A percentile compares a stretch with the other conserved stretches of the same genome.
These are phyloP conservation scores for Talaromyces atroroseus DNA, from an alignment of 2,329 filamentous ascomycete genomes.

Conservation along the genomic window DNA sequence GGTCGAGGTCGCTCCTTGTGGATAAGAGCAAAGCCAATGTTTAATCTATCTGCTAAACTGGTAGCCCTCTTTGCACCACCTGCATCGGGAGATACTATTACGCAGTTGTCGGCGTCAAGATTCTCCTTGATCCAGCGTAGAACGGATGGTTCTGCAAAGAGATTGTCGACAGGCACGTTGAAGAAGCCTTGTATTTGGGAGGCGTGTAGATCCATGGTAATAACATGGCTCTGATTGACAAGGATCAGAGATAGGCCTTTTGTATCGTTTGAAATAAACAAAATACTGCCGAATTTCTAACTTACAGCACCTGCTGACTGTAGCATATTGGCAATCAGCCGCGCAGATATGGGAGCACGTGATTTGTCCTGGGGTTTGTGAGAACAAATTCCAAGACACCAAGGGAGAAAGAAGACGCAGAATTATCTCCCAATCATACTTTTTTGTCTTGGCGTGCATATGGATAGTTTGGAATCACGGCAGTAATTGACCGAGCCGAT, in stretches of 20 bases:
- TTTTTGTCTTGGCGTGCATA: conserved; percentile 98
- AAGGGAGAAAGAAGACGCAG: background rate
- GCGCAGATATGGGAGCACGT: conserved; percentile 88
- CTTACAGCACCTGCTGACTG: conserved; percentile 66
- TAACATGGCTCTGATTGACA: conserved; percentile 70
- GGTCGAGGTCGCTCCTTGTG: conserved; percentile 92
- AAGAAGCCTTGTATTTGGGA: conserved; percentile 96
- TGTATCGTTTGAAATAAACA: background rate
- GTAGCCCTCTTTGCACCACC: conserved; percentile 80
- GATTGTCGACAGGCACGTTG: conserved; percentile 72
- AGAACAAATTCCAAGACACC: background rate
- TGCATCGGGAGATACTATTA: conserved; percentile 92
- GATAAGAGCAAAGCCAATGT: conserved; percentile 86
- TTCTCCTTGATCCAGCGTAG: conserved; percentile 88
- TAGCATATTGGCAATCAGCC: conserved; percentile 95
- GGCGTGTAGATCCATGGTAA: conserved; percentile 96
- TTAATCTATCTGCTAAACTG: conserved; percentile 64
- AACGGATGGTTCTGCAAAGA: conserved; percentile 91
- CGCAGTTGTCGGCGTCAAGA: conserved; percentile 71
- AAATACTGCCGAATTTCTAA: background rate
- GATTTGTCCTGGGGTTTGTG: conserved; percentile 60
- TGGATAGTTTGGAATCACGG: conserved; percentile 90
- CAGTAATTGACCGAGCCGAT: conserved; percentile 84
- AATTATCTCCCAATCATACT: background rate
- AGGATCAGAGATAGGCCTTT: background rate